phyloP scores from a whole-genome alignment of 108 stramenopile species.

The Nitzschia sp. region DNA sequence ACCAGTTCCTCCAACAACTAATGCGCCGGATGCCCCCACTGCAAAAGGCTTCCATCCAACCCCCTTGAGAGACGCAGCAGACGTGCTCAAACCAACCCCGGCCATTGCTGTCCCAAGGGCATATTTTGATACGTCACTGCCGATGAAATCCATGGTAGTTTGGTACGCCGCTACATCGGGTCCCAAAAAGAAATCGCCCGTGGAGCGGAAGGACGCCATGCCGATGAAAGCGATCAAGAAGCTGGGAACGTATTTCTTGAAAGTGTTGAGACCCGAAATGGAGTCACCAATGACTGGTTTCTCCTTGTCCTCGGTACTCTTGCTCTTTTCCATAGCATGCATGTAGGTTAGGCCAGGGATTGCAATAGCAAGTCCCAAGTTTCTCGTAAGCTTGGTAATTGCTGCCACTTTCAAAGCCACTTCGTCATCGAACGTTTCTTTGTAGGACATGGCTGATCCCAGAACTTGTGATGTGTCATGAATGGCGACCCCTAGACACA shows the following conservation, averaged over 20 bases:
- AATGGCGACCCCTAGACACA: conserved; percentile 57
- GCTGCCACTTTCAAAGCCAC: conserved; percentile 54
- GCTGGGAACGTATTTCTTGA: conserved; percentile 55
- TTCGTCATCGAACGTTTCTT: conserved; percentile 49
- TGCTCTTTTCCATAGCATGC: conserved; percentile 14
- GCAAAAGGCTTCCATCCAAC: conserved; percentile 64
- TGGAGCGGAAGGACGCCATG: conserved; percentile 48
- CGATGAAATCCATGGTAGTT: conserved; percentile 40
- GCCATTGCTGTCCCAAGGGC: conserved; percentile 67
- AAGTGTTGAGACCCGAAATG: conserved; percentile 49
- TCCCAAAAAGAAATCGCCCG: conserved; percentile 45
- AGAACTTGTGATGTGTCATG: conserved; percentile 67
- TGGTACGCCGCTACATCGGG: conserved; percentile 11
- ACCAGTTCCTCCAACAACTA: conserved; percentile 62
- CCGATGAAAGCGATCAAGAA: conserved; percentile 63
- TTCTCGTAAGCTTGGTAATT: conserved; percentile 61
- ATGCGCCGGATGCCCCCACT: conserved; percentile 58
- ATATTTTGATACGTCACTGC: conserved; percentile 54
- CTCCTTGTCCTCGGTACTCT: conserved; percentile 22
- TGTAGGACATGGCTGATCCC: conserved; percentile 60
- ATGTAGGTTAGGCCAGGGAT: conserved; percentile 53
- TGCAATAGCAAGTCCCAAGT: conserved; percentile 51
- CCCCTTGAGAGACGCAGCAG: conserved; percentile 36
- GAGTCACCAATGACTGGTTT: conserved; percentile 16
- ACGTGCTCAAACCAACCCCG: conserved; percentile 59